These are phyloP conservation scores for Globomyces sp. DNA, from an alignment of 371 early-diverging fungal genomes.

Conservation along the genomic window DNA sequence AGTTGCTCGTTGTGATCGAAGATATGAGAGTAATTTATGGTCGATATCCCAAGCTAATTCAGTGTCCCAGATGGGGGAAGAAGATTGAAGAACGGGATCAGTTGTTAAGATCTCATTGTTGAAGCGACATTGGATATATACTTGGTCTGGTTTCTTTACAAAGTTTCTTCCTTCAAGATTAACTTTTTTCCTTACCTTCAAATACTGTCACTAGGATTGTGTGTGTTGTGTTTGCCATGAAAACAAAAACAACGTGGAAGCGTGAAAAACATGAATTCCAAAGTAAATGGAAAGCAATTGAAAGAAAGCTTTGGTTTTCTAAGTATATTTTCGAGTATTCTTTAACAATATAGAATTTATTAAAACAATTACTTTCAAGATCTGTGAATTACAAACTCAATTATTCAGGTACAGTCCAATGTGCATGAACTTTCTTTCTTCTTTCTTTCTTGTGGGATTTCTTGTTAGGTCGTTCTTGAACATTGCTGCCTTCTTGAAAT, in stretches of 20 bases:
- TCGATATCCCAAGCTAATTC: conserved; percentile 52
- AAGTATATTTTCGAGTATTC: no score
- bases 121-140: conserved; percentile 57
- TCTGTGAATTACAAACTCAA: neutral
- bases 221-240: conserved; percentile 10
- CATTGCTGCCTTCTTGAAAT: conserved; percentile 51
- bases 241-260: no score
- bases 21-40: conserved; percentile 37
- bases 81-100: conserved; percentile 39
- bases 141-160: conserved; percentile 25
- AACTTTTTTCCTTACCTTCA: conserved; percentile 28
- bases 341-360: no score
- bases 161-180: conserved; percentile 35
- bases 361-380: no score
- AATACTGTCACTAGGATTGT: conserved; percentile 40
- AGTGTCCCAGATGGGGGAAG: conserved; percentile 48
- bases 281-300: no score
- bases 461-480: conserved; percentile 27
- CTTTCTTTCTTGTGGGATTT: conserved; percentile 42
- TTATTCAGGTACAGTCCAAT: conserved; percentile 17
- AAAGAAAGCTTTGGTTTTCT: no score
- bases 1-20: conserved; percentile 45
- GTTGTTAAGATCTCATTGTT: conserved; percentile 52
- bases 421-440: conserved; percentile 41
- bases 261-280: no score